phyloP scores from a whole-genome alignment of 2,329 filamentous ascomycete species.

The Aureobasidium sp. region DNA sequence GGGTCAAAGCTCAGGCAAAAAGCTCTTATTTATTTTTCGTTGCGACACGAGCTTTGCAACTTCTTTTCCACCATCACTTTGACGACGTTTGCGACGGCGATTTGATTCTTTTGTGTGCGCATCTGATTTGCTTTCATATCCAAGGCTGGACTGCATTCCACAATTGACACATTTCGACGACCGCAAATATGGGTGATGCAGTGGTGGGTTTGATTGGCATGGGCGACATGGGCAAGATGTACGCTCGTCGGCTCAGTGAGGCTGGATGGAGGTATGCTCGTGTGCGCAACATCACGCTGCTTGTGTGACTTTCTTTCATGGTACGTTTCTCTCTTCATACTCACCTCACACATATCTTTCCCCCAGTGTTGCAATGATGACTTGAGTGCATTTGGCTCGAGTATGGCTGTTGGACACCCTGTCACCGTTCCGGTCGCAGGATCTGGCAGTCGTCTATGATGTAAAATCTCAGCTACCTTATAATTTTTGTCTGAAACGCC shows the following conservation, averaged over 20 bases:
- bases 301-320: slow-evolving; percentile 25
- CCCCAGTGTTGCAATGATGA: slow-evolving; percentile 66
- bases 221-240: slow-evolving; percentile 99
- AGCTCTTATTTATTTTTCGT: slow-evolving; percentile 9
- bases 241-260: slow-evolving; percentile 76
- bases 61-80: slow-evolving; percentile 9
- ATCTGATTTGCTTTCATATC: neutral
- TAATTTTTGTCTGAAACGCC: slow-evolving; percentile 70
- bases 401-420: slow-evolving; percentile 63
- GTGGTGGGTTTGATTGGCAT: slow-evolving; percentile 93
- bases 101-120: slow-evolving; percentile 2
- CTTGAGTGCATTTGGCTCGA: slow-evolving; percentile 99
- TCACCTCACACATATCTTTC: slow-evolving; percentile 15
- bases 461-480: slow-evolving; percentile 99
- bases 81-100: neutral
- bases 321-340: slow-evolving; percentile 27
- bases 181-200: slow-evolving; percentile 55
- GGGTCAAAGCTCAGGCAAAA: too few species aligned
- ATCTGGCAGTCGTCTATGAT: slow-evolving; percentile 74
- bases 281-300: slow-evolving; percentile 14
- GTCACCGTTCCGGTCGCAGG: slow-evolving; percentile 65
- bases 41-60: slow-evolving; percentile 13
- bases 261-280: slow-evolving; percentile 88
- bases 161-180: slow-evolving; percentile 4
- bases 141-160: neutral